A percentile compares a stretch with the other conserved stretches of the same genome.
phyloP scores from a whole-genome alignment of 345 rosid genomes.

The Boechera retrofracta region DNA sequence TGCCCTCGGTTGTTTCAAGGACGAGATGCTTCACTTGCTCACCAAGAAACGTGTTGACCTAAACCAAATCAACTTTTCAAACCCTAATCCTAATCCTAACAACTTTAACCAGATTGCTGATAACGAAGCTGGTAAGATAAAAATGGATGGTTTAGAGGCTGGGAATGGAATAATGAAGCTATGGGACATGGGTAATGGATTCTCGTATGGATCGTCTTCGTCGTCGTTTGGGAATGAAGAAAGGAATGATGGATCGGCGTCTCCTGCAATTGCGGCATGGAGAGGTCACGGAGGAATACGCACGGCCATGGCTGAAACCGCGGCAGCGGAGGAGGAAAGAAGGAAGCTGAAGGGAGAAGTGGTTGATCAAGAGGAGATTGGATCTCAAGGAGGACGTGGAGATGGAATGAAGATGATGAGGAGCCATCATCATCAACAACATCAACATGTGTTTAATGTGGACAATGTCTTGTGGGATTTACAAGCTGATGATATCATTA shows the following conservation, averaged over 20 bases:
- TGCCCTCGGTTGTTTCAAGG: conserved; percentile 96
- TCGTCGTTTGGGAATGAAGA: conserved; percentile 48
- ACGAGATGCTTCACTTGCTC: conserved; percentile 97
- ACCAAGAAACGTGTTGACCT: conserved; percentile 86
- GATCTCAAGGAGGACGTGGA: conserved; percentile 57
- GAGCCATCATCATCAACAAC: conserved; percentile 42
- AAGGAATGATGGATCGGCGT: conserved; percentile 41
- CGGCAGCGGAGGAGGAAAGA: conserved; percentile 37
- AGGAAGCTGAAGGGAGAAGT: conserved; percentile 58
- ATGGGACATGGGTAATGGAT: conserved; percentile 47
- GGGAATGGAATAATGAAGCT: conserved; percentile 45
- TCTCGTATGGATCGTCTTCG: conserved; percentile 46
- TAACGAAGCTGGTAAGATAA: conserved; percentile 67
- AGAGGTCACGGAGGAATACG: conserved; percentile 44
- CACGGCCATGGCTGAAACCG: conserved; percentile 41
- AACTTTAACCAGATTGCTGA: conserved; percentile 47
- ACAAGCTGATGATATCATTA: conserved; percentile 72
- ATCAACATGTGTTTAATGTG: conserved; percentile 62
- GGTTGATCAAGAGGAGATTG: conserved; percentile 63
- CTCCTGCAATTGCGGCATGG: conserved; percentile 45
- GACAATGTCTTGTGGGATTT: conserved; percentile 89
- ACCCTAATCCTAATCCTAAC: conserved; percentile 46
- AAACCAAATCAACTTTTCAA: conserved; percentile 56
- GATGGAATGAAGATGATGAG: conserved; percentile 49
- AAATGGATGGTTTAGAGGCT: conserved; percentile 44